Evolutionary conservation across 345 rosid species (phyloP), one percentile per base, ranked within the genome.

Genomic region (Brassica cretica): DNA sequence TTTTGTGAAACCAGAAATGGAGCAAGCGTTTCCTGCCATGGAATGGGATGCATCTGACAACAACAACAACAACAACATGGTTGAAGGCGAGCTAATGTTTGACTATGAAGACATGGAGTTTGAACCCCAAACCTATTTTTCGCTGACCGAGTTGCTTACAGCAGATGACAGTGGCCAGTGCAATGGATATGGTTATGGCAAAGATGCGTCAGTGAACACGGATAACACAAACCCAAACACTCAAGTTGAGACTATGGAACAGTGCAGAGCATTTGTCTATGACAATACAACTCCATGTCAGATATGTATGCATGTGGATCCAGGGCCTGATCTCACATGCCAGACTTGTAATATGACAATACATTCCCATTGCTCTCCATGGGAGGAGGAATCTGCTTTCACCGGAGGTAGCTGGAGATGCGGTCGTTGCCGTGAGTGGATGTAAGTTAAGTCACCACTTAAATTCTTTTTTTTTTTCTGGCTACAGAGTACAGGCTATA

Each of bases 61-160:
- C 18, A 51, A 46, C 53, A 39, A 66, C n/a, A 46, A 12, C 55
- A 37, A 71, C 27, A 41, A 59, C 73, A 72, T 66, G 64, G 69
- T n/a, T 15, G 81, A 72, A 66, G 29, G 92, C 0, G 90, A 82
- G 60, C 74, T 80, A 77, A 66, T 82, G 61, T 78, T 89, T 74
- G 93, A 89, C 75, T 91, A 83, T 6, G 96, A 90, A 80, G 96
- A 91, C 69, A 91, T 90, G 96, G 97, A 88, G 80, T 93, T 91
- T 16, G 98, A 96, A 80, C 98, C 99, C 2, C 99, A 96, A 75
- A 96, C 99, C 6, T 93, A 93, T 82, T 96, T 96, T 85, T 89
- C 97, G 10, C 88, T 91, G 61, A 87, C 84, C 0, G 98, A 96
- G 87, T 85, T 95, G 84, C 87, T 93, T 66, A 90, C 84, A 68